Base-by-base conservation (phyloP, 352 stramenopile genomes). In the Halophytophthora polymorphica region DNA sequence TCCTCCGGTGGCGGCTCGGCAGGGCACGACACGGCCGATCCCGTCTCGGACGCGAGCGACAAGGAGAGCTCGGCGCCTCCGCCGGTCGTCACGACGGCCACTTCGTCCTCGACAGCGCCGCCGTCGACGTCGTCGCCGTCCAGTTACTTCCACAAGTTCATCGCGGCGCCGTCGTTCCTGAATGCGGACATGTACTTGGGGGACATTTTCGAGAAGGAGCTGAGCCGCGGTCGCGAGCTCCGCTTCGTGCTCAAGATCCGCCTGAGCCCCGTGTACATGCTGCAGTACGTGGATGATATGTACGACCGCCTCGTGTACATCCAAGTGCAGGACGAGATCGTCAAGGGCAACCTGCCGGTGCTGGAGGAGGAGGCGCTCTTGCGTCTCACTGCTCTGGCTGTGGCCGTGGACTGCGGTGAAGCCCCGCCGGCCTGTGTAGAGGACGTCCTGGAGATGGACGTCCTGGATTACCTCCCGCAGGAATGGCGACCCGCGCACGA, bases 231-330 rank as follows among this genome's bases (percentile, higher is more conserved):
- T 22, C 74, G 86, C 12, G 77, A 94, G n/a, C 85, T 97, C 34
- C 87, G 70, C 10, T 98, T 98, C 50, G 86, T 97, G 56, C 71
- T 96, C 28, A 98, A 97, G 66, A 95, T 98, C 46, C 91, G 94
- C 12, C 68, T 98, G 17, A 80, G 77, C 33, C 81, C 79, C 21
- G 68, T 86, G 33, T 90, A 91, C 50, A 82, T 83, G 44, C 56
- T 91, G 39, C 81, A 93, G 50, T 89, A 93, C 56, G 72, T 78
- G 33, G 85, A 95, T 47, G 82, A 87, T 50, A 83, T 94, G 66
- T 93, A 86, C 58, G 72, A 91, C 33, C 74, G 83, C 13, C 61
- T 94, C 18, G 67, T 91, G 41, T 96, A 96, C 55, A 83, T 96
- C 23, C 91, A 98, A 63, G 87, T 93, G 14, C 76, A 97, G 46